These are phyloP conservation scores for Echites panduratus DNA, from an alignment of 257 asterid genomes.

Conservation along the genomic window DNA sequence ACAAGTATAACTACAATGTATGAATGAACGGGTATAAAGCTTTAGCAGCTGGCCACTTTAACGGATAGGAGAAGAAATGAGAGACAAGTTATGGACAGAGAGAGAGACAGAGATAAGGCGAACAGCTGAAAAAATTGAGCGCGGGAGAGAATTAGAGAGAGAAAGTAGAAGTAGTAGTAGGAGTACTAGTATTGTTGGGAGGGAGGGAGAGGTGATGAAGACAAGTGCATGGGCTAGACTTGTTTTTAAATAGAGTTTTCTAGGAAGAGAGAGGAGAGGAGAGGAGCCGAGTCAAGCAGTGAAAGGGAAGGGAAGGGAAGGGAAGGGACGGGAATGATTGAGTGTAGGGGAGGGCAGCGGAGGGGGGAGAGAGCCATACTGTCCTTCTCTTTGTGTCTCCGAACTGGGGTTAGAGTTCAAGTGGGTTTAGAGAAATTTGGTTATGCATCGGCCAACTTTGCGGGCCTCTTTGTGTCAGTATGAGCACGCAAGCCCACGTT, in stretches of 20 bases:
- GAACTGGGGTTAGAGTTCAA: constrained; percentile 43
- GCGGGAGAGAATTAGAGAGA: constrained; percentile 9
- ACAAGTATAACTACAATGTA: neutral
- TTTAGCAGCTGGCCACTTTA: too few relatives aligned
- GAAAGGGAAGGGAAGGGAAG: neutral
- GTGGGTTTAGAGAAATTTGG: constrained; percentile 35
- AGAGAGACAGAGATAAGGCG: constrained; percentile 33
- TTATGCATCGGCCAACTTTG: constrained; percentile 29
- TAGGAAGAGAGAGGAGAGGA: neutral
- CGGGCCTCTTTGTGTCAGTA: constrained; percentile 33
- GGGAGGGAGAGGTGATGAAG: constrained; percentile 64
- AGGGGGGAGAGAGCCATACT: constrained; percentile 29
- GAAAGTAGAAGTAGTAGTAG: neutral
- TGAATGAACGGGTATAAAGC: too few relatives aligned
- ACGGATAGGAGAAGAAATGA: constrained; percentile 10
- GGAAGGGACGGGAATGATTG: too few relatives aligned
- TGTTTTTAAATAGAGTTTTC: constrained; percentile 25
- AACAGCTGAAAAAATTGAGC: neutral
- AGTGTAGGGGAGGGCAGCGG: too few relatives aligned
- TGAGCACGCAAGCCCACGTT: constrained; percentile 41
- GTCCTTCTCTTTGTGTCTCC: constrained; percentile 43
- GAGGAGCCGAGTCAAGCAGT: too few relatives aligned
- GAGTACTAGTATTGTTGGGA: constrained; percentile 37
- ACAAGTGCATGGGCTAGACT: constrained; percentile 71
- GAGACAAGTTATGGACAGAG: constrained; percentile 30